phyloP scores from a whole-genome alignment of 768 basidiomycete genomes.

The Serpula lacrymans region DNA sequence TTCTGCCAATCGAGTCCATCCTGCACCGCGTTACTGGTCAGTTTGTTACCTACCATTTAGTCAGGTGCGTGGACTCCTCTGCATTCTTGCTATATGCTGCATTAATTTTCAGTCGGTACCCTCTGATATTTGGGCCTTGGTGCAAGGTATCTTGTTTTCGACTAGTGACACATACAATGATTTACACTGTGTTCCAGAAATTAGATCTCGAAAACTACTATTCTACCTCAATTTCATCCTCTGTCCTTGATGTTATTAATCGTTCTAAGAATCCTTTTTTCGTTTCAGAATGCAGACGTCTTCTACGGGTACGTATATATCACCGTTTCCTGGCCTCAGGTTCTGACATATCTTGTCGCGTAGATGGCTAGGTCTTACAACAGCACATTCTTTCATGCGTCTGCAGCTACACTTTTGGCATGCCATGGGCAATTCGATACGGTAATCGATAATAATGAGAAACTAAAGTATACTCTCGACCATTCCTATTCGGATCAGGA shows the following conservation, averaged over 20 bases:
- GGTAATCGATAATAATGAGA: constrained; percentile 13
- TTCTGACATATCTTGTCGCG: constrained; percentile 8
- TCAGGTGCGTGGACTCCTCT: constrained; percentile 41
- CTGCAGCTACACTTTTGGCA: constrained; percentile 24
- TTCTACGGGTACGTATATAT: constrained; percentile 43
- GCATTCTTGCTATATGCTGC: constrained; percentile 8
- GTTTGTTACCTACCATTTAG: constrained; percentile 56
- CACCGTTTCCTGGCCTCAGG: constrained; percentile 1
- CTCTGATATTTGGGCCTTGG: constrained; percentile 72
- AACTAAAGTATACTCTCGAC: constrained; percentile 6
- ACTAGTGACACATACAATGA: neutral
- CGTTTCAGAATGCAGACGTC: constrained; percentile 36
- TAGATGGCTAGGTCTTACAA: constrained; percentile 23
- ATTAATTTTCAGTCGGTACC: constrained; percentile 56
- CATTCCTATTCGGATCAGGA: constrained; percentile 28
- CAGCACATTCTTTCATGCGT: constrained; percentile 23
- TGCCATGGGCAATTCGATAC: constrained; percentile 6
- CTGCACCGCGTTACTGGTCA: constrained; percentile 51
- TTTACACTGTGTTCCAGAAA: constrained; percentile 41
- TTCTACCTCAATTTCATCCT: constrained; percentile 46
- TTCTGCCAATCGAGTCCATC: constrained; percentile 51
- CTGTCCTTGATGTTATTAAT: constrained; percentile 47
- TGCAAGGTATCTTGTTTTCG: constrained; percentile 42
- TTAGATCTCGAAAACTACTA: constrained; percentile 49
- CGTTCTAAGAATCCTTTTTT: constrained; percentile 52